These are phyloP conservation scores for Porcisia hertigi DNA, from an alignment of 208 protist species.

Conservation along the genomic window DNA sequence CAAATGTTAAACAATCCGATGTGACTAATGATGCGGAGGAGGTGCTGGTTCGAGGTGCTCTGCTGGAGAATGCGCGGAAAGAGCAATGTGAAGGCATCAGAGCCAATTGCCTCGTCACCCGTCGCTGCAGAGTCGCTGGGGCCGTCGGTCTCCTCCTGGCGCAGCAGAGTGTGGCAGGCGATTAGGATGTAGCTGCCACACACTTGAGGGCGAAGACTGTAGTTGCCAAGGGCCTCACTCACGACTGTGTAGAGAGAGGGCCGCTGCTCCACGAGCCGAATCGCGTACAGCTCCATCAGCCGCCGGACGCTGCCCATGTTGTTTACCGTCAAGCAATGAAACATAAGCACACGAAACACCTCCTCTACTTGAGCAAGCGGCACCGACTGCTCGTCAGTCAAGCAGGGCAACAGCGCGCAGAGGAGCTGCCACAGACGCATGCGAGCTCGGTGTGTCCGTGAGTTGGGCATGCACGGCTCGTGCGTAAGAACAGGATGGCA, in stretches of 20 bases:
- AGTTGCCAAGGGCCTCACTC: slow-evolving; percentile 51
- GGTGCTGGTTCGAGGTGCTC: slow-evolving; percentile 86
- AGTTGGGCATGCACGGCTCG: slow-evolving; percentile 92
- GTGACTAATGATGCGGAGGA: slow-evolving; percentile 90
- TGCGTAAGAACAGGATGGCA: slow-evolving; percentile 53
- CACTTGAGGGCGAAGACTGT: slow-evolving; percentile 76
- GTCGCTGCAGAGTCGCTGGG: neutral
- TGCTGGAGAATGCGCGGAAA: slow-evolving; percentile 83
- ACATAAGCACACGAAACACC: slow-evolving; percentile 47
- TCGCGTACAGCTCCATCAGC: slow-evolving; percentile 87
- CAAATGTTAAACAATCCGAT: slow-evolving; percentile 72
- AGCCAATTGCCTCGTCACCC: slow-evolving; percentile 13
- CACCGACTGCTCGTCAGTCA: slow-evolving; percentile 30
- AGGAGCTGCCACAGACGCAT: slow-evolving; percentile 91
- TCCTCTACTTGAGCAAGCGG: slow-evolving; percentile 25
- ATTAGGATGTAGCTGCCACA: slow-evolving; percentile 83
- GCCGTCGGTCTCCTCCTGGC: slow-evolving; percentile 25
- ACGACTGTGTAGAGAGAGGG: slow-evolving; percentile 63
- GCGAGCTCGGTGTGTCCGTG: slow-evolving; percentile 78
- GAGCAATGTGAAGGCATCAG: slow-evolving; percentile 41
- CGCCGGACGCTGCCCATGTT: slow-evolving; percentile 91
- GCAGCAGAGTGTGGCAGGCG: slow-evolving; percentile 65
- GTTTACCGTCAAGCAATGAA: slow-evolving; percentile 65
- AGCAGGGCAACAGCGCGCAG: slow-evolving; percentile 63
- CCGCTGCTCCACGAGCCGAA: slow-evolving; percentile 58